A percentile compares a stretch with the other conserved stretches of the same genome.
phyloP scores from a whole-genome alignment of 2,329 filamentous ascomycete species.

The Corinectria fuckeliana region DNA sequence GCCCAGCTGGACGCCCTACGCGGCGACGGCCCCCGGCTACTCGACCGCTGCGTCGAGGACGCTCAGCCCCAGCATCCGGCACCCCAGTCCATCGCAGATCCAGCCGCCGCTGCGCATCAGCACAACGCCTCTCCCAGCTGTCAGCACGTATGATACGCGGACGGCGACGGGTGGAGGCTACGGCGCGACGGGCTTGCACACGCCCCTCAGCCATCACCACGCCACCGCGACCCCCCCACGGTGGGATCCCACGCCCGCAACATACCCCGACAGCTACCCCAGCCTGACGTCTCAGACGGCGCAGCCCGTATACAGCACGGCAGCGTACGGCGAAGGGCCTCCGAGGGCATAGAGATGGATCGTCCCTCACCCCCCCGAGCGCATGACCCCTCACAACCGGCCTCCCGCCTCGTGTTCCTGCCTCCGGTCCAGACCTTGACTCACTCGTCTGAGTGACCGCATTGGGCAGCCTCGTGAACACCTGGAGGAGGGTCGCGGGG shows the following conservation, averaged over 20 bases:
- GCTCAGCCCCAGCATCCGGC: constrained; percentile 48
- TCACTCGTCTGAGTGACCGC: constrained; percentile 27
- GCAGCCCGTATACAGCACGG: constrained; percentile 50
- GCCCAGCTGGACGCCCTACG: constrained; percentile 57
- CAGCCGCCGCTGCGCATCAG: constrained; percentile 46
- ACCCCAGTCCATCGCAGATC: constrained; percentile 44
- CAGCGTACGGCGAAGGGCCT: constrained; percentile 51
- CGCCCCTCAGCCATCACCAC: constrained; percentile 47
- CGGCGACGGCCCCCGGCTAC: constrained; percentile 43
- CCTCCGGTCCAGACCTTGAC: constrained; percentile 19
- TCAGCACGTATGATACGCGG: constrained; percentile 49
- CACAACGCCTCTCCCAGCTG: constrained; percentile 48
- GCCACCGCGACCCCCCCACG: constrained; percentile 47
- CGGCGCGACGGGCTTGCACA: constrained; percentile 48
- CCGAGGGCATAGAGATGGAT: constrained; percentile 47
- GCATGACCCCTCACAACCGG: constrained; percentile 29
- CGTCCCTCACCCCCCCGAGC: constrained; percentile 19
- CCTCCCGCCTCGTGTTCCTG: constrained; percentile 31
- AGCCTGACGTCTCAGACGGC: constrained; percentile 44
- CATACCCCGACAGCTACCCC: constrained; percentile 49
- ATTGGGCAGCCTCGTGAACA: constrained; percentile 44
- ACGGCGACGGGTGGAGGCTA: constrained; percentile 45
- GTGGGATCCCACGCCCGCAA: constrained; percentile 50
- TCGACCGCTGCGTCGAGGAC: constrained; percentile 47
- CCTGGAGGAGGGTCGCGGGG: constrained; percentile 37